These are phyloP conservation scores for Tuber calosporum DNA, from an alignment of 495 filamentous ascomycete species.

Conservation along the genomic window DNA sequence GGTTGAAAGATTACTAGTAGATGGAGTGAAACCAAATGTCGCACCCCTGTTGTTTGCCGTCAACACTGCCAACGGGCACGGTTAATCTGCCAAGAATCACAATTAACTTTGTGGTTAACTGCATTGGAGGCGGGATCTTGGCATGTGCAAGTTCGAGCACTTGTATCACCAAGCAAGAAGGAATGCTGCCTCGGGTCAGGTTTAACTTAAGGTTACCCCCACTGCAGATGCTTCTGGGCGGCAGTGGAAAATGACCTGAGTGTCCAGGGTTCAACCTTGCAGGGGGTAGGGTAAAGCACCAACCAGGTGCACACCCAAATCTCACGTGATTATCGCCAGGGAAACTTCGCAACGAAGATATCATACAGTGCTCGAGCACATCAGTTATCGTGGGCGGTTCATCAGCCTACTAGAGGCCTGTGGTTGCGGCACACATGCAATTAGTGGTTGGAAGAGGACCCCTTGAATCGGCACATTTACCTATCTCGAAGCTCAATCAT, in stretches of 20 bases:
- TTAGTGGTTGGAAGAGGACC: neutral
- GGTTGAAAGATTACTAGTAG: too few species aligned
- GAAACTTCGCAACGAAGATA: neutral
- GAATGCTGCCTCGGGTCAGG: too few species aligned
- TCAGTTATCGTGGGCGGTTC: neutral
- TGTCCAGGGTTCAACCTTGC: neutral
- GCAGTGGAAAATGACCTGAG: neutral
- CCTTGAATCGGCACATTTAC: neutral
- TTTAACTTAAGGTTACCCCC: too few species aligned
- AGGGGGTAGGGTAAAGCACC: neutral
- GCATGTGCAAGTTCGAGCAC: too few species aligned
- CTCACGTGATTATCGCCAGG: neutral
- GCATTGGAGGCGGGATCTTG: too few species aligned
- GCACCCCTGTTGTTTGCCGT: too few species aligned
- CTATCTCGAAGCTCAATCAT: neutral
- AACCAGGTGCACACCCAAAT: neutral
- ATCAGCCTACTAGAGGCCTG: neutral
- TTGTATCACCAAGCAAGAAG: too few species aligned
- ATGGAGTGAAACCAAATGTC: too few species aligned
- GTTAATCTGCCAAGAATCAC: too few species aligned
- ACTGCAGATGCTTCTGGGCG: neutral
- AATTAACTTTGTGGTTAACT: too few species aligned
- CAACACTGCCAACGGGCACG: too few species aligned
- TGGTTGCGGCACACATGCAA: neutral
- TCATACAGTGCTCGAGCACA: too few species aligned